Conservation (phyloP, 768 basidiomycete genomes). For the Gyrodon lividus region DNA sequence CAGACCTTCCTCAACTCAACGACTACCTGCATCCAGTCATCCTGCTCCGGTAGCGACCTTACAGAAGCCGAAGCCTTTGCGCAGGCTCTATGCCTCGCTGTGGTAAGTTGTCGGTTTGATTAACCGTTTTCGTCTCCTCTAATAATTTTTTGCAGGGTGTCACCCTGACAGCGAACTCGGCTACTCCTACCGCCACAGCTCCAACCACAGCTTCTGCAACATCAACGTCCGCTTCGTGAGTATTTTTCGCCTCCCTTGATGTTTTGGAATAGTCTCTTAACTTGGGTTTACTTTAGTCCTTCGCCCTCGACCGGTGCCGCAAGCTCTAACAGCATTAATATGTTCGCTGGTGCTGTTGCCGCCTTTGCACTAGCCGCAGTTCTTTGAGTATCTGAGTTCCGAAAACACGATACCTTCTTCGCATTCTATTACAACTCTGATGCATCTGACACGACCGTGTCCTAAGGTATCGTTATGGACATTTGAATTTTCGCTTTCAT, state of each 20-base stretch:
- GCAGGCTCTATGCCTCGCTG: constrained; percentile 43
- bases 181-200: constrained; percentile 23
- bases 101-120: constrained; percentile 39
- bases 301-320: constrained; percentile 8
- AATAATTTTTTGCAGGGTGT: constrained; percentile 43
- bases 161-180: constrained; percentile 39
- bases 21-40: constrained; percentile 45
- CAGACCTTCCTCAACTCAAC: constrained; percentile 43
- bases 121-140: not conserved
- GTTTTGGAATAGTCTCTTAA: too few species aligned
- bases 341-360: constrained; percentile 9
- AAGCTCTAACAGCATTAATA: constrained; percentile 6
- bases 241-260: not conserved
- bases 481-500: not conserved
- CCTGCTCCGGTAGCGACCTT: constrained; percentile 52
- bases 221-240: constrained; percentile 14
- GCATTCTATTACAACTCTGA: not conserved
- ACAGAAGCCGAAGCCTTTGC: constrained; percentile 41
- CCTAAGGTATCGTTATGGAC: not conserved
- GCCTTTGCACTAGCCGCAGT: constrained; percentile 11
- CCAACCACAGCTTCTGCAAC: constrained; percentile 8
- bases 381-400: constrained; percentile 6
- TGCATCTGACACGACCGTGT: not conserved
- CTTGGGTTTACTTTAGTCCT: not conserved
- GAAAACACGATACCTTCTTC: not conserved